Evolutionary conservation across 495 filamentous ascomycete species (phyloP).

Genomic region (Tuber magnatum): DNA sequence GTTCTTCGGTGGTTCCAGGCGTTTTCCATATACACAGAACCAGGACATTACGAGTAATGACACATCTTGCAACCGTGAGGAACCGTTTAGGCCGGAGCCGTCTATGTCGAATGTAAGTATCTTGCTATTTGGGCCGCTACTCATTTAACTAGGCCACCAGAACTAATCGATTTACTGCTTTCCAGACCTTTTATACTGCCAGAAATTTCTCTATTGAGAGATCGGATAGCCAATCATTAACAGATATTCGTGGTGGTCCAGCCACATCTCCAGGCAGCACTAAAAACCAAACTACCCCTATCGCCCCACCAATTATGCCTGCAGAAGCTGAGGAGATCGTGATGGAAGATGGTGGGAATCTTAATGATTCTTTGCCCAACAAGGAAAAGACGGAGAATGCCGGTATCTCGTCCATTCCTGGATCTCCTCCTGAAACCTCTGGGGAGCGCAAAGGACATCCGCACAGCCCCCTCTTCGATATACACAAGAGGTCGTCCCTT

Average conservation of each 20-base stretch:
- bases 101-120: not conserved
- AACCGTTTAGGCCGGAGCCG: not conserved
- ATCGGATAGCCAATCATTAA: not conserved
- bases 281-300: not conserved
- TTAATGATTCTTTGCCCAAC: not conserved
- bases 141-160: not conserved
- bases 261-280: not conserved
- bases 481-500: not conserved
- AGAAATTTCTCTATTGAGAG: not conserved
- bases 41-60: not conserved
- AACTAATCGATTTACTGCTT: not conserved
- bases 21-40: not conserved
- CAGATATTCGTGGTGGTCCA: fast-evolving
- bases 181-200: not conserved
- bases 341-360: not conserved
- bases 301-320: fast-evolving
- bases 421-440: not conserved
- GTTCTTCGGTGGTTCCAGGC: fast-evolving
- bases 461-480: not conserved
- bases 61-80: not conserved
- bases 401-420: not conserved
- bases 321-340: not conserved
- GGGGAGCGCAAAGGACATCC: fast-evolving
- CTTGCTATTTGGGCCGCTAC: too few relatives aligned
- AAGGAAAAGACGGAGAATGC: not conserved